Conservation (phyloP, 371 early-diverging fungal genomes). For the Rhizomucor pusillus region DNA sequence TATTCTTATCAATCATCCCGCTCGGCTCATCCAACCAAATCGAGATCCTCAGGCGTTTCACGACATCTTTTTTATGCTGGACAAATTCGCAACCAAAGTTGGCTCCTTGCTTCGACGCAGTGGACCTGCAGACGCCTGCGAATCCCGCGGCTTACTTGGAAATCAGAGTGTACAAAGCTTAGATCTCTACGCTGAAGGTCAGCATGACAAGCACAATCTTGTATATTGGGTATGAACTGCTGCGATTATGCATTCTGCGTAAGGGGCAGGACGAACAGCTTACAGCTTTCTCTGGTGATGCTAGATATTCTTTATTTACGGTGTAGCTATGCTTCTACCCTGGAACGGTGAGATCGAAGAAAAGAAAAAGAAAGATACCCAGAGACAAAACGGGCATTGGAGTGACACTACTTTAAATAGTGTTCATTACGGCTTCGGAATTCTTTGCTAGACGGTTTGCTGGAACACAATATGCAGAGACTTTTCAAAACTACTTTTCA, state of each 20-base stretch:
- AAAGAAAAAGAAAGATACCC: background rate
- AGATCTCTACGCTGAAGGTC: constrained; percentile 16
- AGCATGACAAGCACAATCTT: constrained; percentile 16
- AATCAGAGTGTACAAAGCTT: constrained; percentile 7
- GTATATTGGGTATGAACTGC: constrained; percentile 21
- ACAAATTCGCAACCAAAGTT: constrained; percentile 6
- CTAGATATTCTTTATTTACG: constrained; percentile 69
- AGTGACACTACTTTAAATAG: constrained; percentile 21
- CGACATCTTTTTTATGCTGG: constrained; percentile 5
- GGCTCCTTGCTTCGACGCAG: background rate
- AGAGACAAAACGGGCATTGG: background rate
- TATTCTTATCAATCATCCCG: too few species aligned
- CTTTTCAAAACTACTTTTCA: constrained; percentile 79
- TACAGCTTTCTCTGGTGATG: constrained; percentile 5
- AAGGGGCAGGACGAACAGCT: background rate
- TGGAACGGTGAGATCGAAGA: constrained; percentile 69
- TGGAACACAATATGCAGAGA: constrained; percentile 56
- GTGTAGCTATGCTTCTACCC: constrained; percentile 72
- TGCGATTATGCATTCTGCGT: background rate
- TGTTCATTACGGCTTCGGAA: constrained; percentile 76
- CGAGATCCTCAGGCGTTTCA: too few species aligned
- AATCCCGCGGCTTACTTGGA: constrained; percentile 9
- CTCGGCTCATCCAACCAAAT: too few species aligned
- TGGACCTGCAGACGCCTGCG: constrained; percentile 5
- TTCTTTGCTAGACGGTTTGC: constrained; percentile 67